Evolutionary conservation across 352 stramenopile species (phyloP), one percentile per base, ranked within the genome.

Genomic region (Pythium insidiosum): DNA sequence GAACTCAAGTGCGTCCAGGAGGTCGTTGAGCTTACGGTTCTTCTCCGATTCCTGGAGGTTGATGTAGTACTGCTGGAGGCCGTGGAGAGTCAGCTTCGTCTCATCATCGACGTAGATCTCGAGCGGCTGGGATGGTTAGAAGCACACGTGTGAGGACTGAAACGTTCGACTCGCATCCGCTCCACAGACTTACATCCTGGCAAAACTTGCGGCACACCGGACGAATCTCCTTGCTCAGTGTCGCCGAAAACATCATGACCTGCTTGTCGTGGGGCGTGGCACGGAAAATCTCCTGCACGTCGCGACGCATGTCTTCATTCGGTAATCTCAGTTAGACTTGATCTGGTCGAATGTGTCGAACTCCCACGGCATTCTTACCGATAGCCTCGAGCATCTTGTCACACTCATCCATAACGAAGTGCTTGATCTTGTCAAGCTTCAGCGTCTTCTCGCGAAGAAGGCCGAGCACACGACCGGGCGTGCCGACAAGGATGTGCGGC

Each of bases 341-440:
- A n/a, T n/a, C n/a, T n/a, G n/a, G n/a, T n/a, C n/a, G n/a, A n/a
- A n/a, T n/a, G n/a, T n/a, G n/a, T n/a, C n/a, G n/a, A n/a, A n/a
- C n/a, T n/a, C n/a, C n/a, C n/a, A n/a, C n/a, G n/a, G n/a, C n/a
- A n/a, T n/a, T n/a, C 78, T 37, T 65, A 94, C 79, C 82, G 47
- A 99, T 88, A 20, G 91, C 94, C 52, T 99, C 96, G 38, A 99
- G 84, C 53, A 99, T 97, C 64, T 98, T 97, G 84, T 99, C 97
- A 76, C 96, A 99, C 73, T 99, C 97, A 66, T 99, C 97, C 68
- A 99, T 92, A 29, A 99, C 96, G 66, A 99, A 99, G 74, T 99
- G 95, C 73, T 99, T 99, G 52, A 99, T 85, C 63, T 98, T 96
- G 79, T 98, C 93, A 20, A 99, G 72, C 68, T 99, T 98, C 47